Evolutionary conservation across 345 rosid species (phyloP), one percentile per base, ranked within the genome.

Genomic region (Salix udensis): DNA sequence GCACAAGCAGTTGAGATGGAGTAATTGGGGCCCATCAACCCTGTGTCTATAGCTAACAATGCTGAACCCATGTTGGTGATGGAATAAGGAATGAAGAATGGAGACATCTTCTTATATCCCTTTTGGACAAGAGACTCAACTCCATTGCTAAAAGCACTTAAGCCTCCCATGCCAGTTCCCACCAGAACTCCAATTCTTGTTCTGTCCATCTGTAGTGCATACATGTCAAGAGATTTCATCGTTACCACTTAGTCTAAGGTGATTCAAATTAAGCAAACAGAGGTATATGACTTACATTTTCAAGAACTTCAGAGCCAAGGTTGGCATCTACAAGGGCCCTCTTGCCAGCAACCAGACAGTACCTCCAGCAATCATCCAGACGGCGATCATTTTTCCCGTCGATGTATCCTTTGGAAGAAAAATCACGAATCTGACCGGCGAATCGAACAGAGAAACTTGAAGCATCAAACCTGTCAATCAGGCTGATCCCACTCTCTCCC

Each of bases 111-210:
- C 85, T 81, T 88, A 65, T 79, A 83, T 55, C 91, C 91, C 80
- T 85, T 86, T 44, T 70, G 88, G 80, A 87, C 37, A 34, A 88
- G 88, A 37, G 89, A 66, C 79, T 89, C 90, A 16, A 89, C 88
- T 69, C 88, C 92, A 73, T 19, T 74, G 74, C 78, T 80, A 71
- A 88, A 89, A 26, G 84, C 83, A 12, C 87, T 85, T n/a, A 86
- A 62, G 16, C 95, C 95, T 80, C 95, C 92, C 88, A 91, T 85
- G 23, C 91, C 91, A n/a, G 92, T 73, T 31, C 95, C 95, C 14
- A 91, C 88, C 18, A 91, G 75, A 61, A 91, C 95, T 31, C 95
- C 92, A 14, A 83, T 82, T 76, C 82, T 83, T 18, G 88, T 82
- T 73, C 42, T 82, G 82, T 91, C 92, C 89, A 91, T 81, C 95